Conservation (phyloP, 2,329 filamentous ascomycete genomes). For the Scedosporium dehoogii region DNA sequence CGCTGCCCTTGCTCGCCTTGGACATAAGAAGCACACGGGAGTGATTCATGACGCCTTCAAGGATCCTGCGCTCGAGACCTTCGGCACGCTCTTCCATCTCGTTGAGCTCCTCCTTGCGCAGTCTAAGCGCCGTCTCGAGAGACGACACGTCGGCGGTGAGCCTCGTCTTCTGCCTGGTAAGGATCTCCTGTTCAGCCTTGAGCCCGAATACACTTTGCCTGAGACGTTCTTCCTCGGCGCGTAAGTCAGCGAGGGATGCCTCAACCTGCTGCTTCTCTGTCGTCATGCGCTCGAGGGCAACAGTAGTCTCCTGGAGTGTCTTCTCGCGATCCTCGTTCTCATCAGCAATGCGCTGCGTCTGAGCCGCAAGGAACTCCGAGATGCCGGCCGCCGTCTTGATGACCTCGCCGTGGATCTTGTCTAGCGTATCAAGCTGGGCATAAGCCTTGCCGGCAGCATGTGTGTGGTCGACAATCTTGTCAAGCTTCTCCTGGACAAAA, state of each 20-base stretch:
- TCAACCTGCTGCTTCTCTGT: constrained; percentile 55
- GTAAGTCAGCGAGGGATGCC: constrained; percentile 39
- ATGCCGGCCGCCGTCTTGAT: constrained; percentile 76
- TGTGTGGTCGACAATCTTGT: constrained; percentile 51
- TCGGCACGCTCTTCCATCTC: constrained; percentile 87
- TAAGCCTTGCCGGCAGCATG: constrained; percentile 59
- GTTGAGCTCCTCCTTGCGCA: constrained; percentile 83
- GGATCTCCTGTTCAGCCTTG: constrained; percentile 60
- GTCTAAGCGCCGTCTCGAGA: constrained; percentile 78
- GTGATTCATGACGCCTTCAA: constrained; percentile 94
- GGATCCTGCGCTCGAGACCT: constrained; percentile 77
- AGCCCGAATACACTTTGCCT: constrained; percentile 47
- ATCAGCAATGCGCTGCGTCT: constrained; percentile 64
- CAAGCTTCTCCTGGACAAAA: constrained; percentile 18
- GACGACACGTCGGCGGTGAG: constrained; percentile 80
- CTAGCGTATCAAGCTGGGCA: constrained; percentile 68
- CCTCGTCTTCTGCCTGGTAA: constrained; percentile 68
- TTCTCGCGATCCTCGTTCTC: constrained; percentile 72
- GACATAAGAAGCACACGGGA: constrained; percentile 79
- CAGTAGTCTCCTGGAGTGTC: constrained; percentile 67
- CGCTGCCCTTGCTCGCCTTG: constrained; percentile 44
- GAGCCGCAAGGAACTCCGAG: constrained; percentile 67
- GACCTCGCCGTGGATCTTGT: constrained; percentile 83
- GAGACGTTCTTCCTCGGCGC: constrained; percentile 42
- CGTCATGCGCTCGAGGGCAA: constrained; percentile 69